Evolutionary conservation across 2,329 filamentous ascomycete species (phyloP).

Genomic region (Xylariaceae sp.): DNA sequence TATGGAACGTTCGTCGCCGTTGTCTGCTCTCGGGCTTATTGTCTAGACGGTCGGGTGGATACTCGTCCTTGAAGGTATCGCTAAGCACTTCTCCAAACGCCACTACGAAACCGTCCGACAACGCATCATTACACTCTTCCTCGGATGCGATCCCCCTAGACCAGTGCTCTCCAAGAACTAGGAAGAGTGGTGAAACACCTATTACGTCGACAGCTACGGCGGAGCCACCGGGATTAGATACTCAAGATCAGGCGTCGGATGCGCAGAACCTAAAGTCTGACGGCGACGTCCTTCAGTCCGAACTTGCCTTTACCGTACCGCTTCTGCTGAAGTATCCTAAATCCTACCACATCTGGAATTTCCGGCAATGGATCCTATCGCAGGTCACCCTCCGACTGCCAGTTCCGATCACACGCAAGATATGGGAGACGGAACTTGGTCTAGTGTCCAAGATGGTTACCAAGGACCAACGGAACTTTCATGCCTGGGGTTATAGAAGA

Average conservation of each 20-base stretch:
- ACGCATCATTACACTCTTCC: slow-evolving; percentile 61
- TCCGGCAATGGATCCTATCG: slow-evolving; percentile 83
- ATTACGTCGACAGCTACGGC: too few species aligned
- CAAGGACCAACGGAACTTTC: slow-evolving; percentile 89
- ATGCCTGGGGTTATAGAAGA: slow-evolving; percentile 92
- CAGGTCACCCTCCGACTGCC: slow-evolving; percentile 72
- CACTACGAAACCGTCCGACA: slow-evolving; percentile 69
- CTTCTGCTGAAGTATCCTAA: slow-evolving; percentile 88
- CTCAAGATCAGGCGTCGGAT: too few species aligned
- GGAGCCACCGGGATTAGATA: too few species aligned
- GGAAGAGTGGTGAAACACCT: slow-evolving; percentile 59
- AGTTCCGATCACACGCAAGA: slow-evolving; percentile 57
- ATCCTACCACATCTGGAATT: slow-evolving; percentile 99
- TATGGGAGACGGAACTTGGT: slow-evolving; percentile 86
- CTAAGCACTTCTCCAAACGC: slow-evolving; percentile 59
- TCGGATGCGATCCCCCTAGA: slow-evolving; percentile 58
- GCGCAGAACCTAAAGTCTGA: slow-evolving; percentile 39
- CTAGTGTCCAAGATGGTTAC: slow-evolving; percentile 88
- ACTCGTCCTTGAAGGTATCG: slow-evolving; percentile 61
- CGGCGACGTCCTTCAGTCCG: slow-evolving; percentile 67
- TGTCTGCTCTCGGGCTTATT: slow-evolving; percentile 67
- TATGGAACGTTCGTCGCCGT: slow-evolving; percentile 87
- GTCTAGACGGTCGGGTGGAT: slow-evolving; percentile 54
- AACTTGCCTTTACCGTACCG: slow-evolving; percentile 83
- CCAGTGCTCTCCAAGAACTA: slow-evolving; percentile 59